These are phyloP conservation scores for Aureobasidium sp. DNA, from an alignment of 2,329 filamentous ascomycete species.

Conservation along the genomic window DNA sequence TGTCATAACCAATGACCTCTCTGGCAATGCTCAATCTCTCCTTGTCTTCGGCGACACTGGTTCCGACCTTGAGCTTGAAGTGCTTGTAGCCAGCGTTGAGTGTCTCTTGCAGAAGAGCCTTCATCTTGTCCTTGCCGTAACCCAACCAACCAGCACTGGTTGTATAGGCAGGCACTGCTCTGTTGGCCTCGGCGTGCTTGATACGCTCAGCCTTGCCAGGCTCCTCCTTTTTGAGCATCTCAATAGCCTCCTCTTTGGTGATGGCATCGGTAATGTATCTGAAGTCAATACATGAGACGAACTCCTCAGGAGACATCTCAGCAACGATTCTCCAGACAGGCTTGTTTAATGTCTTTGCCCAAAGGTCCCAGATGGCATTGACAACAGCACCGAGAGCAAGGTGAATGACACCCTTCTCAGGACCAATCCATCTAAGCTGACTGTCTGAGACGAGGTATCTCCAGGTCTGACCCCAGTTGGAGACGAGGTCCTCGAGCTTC, in stretches of 20 bases:
- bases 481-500: slow-evolving; percentile 68
- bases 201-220: slow-evolving; percentile 63
- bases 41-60: slow-evolving; percentile 63
- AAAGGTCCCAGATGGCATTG: slow-evolving; percentile 92
- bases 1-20: slow-evolving; percentile 73
- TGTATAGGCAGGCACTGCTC: slow-evolving; percentile 83
- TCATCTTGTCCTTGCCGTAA: slow-evolving; percentile 84
- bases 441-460: slow-evolving; percentile 84
- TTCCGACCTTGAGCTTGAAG: slow-evolving; percentile 89
- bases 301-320: slow-evolving; percentile 82
- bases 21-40: slow-evolving; percentile 65
- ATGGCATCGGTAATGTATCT: slow-evolving; percentile 91
- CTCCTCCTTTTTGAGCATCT: slow-evolving; percentile 60
- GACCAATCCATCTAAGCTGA: slow-evolving; percentile 88
- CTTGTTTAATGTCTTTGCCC: slow-evolving; percentile 79
- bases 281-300: slow-evolving; percentile 86
- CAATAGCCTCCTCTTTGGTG: slow-evolving; percentile 74
- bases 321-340: slow-evolving; percentile 86
- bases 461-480: slow-evolving; percentile 84
- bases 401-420: slow-evolving; percentile 90
- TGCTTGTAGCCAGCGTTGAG: slow-evolving; percentile 69
- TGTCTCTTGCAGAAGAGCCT: slow-evolving; percentile 64
- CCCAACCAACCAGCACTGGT: slow-evolving; percentile 90
- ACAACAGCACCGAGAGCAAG: slow-evolving; percentile 83
- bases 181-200: slow-evolving; percentile 62